Percentiles rank a stretch among this genome's conserved stretches.
Conservation (phyloP, 768 basidiomycete species). For the Sutorius australiensis region DNA sequence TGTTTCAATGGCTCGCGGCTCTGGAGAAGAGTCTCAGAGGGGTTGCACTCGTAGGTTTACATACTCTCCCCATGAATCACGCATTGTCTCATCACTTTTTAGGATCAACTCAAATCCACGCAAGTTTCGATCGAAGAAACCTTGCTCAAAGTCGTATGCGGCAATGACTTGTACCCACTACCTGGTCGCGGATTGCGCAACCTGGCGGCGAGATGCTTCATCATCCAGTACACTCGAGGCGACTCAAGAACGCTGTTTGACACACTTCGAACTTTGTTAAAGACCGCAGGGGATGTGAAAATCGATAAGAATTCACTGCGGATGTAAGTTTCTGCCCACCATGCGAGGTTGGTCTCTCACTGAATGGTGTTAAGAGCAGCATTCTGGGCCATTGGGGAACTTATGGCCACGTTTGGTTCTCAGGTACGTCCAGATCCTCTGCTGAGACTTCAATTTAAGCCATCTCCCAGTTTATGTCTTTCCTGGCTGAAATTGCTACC, state of each 20-base stretch:
- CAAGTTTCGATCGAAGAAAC: constrained; percentile 61
- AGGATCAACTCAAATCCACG: constrained; percentile 65
- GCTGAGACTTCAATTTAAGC: neutral
- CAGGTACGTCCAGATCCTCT: constrained; percentile 53
- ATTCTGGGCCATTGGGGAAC: constrained; percentile 81
- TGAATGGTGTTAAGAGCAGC: constrained; percentile 60
- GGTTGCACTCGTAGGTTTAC: constrained; percentile 47
- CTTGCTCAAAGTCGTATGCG: constrained; percentile 65
- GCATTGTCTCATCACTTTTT: constrained; percentile 4
- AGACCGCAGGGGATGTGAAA: constrained; percentile 71
- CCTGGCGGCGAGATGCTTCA: constrained; percentile 72
- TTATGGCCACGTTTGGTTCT: constrained; percentile 80
- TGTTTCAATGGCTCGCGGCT: constrained; percentile 79
- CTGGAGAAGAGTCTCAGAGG: constrained; percentile 56
- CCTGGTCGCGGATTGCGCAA: constrained; percentile 87
- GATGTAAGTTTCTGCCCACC: constrained; percentile 46
- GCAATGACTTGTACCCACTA: constrained; percentile 62
- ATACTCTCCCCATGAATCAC: neutral
- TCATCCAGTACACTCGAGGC: constrained; percentile 69
- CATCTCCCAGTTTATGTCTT: constrained; percentile 79
- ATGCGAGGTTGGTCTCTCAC: neutral
- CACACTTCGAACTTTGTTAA: constrained; percentile 73
- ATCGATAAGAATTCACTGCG: constrained; percentile 61
- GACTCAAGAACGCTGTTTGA: constrained; percentile 88
- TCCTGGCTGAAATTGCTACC: constrained; percentile 79